Evolutionary conservation across 106 monocot species (phyloP).

Genomic region (Ottelia alismoides): DNA sequence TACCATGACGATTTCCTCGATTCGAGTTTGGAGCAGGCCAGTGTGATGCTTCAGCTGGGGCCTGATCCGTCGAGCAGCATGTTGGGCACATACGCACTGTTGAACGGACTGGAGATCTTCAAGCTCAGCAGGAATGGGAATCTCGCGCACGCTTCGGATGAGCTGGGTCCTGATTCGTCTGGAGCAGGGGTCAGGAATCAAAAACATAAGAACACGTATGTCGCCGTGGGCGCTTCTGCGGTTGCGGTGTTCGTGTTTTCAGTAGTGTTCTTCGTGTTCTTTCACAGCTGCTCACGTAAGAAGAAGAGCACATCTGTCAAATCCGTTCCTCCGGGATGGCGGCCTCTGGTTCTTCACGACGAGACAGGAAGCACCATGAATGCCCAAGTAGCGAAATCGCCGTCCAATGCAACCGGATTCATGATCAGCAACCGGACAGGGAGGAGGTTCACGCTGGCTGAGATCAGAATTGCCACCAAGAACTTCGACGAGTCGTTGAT

Average conservation of each 20-base stretch:
- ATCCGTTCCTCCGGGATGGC: constrained; percentile 44
- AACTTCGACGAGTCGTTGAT: constrained; percentile 70
- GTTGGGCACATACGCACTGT: constrained; percentile 39
- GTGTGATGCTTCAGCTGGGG: constrained; percentile 57
- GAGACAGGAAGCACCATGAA: constrained; percentile 42
- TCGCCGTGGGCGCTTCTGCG: constrained; percentile 17
- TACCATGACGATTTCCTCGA: constrained; percentile 67
- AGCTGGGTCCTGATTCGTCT: constrained; percentile 7
- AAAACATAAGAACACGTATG: constrained; percentile 15
- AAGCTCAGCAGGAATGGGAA: constrained; percentile 57
- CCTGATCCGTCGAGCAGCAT: constrained; percentile 32
- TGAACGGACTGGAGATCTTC: constrained; percentile 87
- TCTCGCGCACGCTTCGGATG: constrained; percentile 32
- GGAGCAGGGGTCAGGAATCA: neutral
- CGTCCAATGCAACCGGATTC: no score
- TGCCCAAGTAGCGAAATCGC: constrained; percentile 11
- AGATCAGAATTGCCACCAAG: constrained; percentile 50
- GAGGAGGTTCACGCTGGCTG: constrained; percentile 42
- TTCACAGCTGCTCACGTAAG: constrained; percentile 3
- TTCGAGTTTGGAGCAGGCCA: constrained; percentile 16
- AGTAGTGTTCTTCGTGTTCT: constrained; percentile 15
- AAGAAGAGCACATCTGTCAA: constrained; percentile 19
- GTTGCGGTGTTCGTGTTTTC: constrained; percentile 16
- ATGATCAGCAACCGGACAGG: constrained; percentile 28
- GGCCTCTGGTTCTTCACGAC: constrained; percentile 42